Evolutionary conservation across 225 moss, liverwort and hornwort species (phyloP), one percentile per base, ranked within the genome.

Genomic region (Straminergon stramineum): DNA sequence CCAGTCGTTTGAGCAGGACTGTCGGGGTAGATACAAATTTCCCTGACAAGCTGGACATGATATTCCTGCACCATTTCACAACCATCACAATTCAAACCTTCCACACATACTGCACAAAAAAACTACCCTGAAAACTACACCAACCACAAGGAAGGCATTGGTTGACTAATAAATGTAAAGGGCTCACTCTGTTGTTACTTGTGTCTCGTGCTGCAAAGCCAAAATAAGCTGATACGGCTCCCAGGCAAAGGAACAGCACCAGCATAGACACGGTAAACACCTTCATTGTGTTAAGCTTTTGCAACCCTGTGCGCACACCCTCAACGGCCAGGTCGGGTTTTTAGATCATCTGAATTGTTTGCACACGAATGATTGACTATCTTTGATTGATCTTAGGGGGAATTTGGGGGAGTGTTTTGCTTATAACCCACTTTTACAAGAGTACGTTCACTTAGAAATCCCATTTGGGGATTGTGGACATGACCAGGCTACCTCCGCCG

Each of bases 1-100:
- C 93, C 91, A 57, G 88, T 89, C 19, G 91, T 93, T 88, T 93
- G 89, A 55, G 91, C 91, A 56, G 93, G 91, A 79, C 89, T 93
- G 86, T 91, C 91, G 23, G 91, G 89, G 78, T 93, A 93, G 79
- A 93, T 66, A 19, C 93, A 93, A 51, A 93, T 88, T 21, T 93
- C 89, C 20, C 41, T 73, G 9, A 85, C 82, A 37, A 91, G 93
- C 68, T 89, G 52, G 26, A 91, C 91, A 86, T 91, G 93, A 20
- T 93, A 91, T 70, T 91, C 85, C 93, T 93, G 91, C 89, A 87
- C 86, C 73, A 79, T 64, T 67, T 81, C 77, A 14, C 85, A 88
- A 79, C 57, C 75, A 34, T 45, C 68, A 62, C 31, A 43, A 52
- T 30, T 75, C 41, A 85, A 41, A 43, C 64, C 32, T 48, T 79